Conservation (phyloP, 164 flowering plant genomes). For the Piper betle region DNA sequence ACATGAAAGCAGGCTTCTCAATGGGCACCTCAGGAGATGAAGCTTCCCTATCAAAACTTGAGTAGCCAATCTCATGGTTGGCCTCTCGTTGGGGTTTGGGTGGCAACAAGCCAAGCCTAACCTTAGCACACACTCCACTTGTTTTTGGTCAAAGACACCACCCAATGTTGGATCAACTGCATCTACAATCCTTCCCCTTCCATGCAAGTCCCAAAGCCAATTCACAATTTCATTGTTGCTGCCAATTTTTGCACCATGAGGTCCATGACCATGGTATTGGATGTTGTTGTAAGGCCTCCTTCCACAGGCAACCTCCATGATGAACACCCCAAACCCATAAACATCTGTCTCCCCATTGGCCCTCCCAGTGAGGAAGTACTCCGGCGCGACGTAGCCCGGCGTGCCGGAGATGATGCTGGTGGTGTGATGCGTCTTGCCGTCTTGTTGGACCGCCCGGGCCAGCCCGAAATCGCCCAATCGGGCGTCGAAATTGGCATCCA, state of each 20-base stretch:
- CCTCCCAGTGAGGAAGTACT: conserved; percentile 32
- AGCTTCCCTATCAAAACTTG: conserved; percentile 31
- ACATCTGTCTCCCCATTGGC: conserved; percentile 42
- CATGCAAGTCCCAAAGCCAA: conserved; percentile 49
- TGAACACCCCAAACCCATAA: conserved; percentile 46
- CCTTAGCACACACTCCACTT: conserved; percentile 25
- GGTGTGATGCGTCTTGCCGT: conserved; percentile 17
- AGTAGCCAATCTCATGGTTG: conserved; percentile 31
- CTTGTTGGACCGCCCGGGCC: conserved; percentile 13
- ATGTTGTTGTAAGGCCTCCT: conserved; percentile 41
- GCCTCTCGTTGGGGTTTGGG: conserved; percentile 25
- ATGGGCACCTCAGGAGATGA: conserved; percentile 27
- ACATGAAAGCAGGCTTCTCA: conserved; percentile 26
- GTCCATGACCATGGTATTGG: too few relatives aligned
- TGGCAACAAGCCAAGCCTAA: conserved; percentile 41
- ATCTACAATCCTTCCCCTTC: conserved; percentile 22
- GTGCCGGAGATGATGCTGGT: conserved; percentile 22
- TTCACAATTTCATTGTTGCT: conserved; percentile 17
- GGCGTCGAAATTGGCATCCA: conserved; percentile 14
- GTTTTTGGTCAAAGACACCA: conserved; percentile 15
- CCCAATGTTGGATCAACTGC: conserved; percentile 23
- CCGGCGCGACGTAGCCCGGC: conserved; percentile 46
- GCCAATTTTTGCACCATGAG: conserved; percentile 1
- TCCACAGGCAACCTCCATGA: conserved; percentile 39
- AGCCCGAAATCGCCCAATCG: conserved; percentile 22